Conservation (phyloP, 345 rosid genomes). For the Citrus maxima region DNA sequence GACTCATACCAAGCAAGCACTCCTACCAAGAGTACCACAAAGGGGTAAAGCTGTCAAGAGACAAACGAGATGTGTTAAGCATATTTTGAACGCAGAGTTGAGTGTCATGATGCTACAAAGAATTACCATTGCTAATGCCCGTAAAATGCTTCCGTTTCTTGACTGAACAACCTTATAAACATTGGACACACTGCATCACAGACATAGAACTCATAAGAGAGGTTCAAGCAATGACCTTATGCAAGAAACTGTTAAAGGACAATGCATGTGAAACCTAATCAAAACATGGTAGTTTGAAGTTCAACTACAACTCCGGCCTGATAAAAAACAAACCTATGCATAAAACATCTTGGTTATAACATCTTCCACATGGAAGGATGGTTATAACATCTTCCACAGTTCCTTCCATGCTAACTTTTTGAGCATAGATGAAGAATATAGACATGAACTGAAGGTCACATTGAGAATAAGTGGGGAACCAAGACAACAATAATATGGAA, state of each 20-base stretch:
- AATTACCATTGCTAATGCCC: slow-evolving; percentile 90
- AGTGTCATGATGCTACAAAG: slow-evolving; percentile 4
- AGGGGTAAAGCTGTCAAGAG: slow-evolving; percentile 75
- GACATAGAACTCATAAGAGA: slow-evolving; percentile 1
- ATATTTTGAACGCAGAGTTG: slow-evolving; percentile 4
- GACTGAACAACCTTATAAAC: slow-evolving; percentile 78
- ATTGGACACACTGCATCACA: slow-evolving; percentile 53
- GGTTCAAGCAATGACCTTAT: slow-evolving; percentile 12
- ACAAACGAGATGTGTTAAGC: slow-evolving; percentile 10
- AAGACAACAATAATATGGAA: neutral
- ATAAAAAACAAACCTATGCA: neutral
- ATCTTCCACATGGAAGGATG: neutral
- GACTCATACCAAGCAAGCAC: slow-evolving; percentile 71
- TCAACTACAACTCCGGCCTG: neutral
- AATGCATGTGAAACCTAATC: neutral
- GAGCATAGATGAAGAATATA: neutral
- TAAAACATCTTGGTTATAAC: neutral
- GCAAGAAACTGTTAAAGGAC: neutral
- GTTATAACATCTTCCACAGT: neutral
- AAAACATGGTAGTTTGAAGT: neutral
- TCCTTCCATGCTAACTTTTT: neutral
- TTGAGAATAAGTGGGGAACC: too few relatives aligned
- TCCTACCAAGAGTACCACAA: slow-evolving; percentile 68
- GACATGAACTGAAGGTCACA: neutral
- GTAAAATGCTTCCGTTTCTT: slow-evolving; percentile 83